These are phyloP conservation scores for Acanthamoeba triangularis DNA, from an alignment of 208 protist species.

Conservation along the genomic window DNA sequence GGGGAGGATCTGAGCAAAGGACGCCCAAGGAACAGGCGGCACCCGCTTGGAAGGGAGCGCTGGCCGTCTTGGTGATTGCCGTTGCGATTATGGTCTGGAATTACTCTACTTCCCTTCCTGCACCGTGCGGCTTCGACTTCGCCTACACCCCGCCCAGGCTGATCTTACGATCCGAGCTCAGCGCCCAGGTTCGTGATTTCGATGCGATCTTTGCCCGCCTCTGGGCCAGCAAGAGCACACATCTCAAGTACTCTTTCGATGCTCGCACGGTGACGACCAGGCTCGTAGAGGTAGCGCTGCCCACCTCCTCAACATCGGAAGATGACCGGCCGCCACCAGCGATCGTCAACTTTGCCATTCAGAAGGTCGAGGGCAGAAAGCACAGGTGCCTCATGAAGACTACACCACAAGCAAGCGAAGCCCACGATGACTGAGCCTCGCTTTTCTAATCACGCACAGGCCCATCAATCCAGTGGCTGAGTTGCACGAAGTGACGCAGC, in stretches of 20 bases:
- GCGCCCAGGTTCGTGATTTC: neutral
- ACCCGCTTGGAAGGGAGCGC: too few species aligned
- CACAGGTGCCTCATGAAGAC: neutral
- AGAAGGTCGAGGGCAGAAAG: conserved; percentile 8
- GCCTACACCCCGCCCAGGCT: neutral
- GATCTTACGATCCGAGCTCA: neutral
- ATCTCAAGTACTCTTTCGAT: conserved; percentile 23
- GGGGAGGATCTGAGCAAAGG: too few species aligned
- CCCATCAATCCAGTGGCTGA: conserved; percentile 16
- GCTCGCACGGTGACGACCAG: neutral
- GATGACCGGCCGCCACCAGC: neutral
- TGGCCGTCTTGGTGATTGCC: neutral
- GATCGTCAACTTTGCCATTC: neutral
- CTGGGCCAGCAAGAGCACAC: neutral
- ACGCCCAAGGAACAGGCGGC: too few species aligned
- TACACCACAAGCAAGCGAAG: neutral
- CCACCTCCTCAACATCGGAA: neutral
- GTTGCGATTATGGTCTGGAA: neutral
- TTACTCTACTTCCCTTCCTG: neutral
- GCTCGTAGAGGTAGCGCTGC: neutral
- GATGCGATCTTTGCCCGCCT: neutral
- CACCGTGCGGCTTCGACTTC: neutral
- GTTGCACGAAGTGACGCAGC: conserved; percentile 26
- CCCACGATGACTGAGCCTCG: neutral
- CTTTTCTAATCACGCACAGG: neutral